Percentiles rank a stretch among this genome's conserved stretches.
These are phyloP conservation scores for Mycena rosella DNA, from an alignment of 768 basidiomycete genomes.

Conservation along the genomic window DNA sequence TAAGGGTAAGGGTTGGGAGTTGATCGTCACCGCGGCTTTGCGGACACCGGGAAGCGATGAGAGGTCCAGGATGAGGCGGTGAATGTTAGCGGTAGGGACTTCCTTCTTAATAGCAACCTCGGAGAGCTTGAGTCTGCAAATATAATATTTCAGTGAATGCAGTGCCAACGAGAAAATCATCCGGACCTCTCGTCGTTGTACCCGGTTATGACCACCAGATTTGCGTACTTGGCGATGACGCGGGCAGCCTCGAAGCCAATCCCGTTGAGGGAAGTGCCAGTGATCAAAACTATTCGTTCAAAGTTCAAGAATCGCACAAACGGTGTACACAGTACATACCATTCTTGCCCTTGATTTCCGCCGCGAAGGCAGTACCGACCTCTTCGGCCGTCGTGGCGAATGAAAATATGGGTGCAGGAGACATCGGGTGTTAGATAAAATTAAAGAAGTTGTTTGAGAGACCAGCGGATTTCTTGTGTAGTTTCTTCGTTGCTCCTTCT, in stretches of 20 bases:
- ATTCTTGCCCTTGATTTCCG: constrained; percentile 2
- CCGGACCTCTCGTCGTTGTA: not conserved
- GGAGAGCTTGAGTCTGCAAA: not conserved
- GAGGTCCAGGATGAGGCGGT: not conserved
- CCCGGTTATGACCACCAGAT: not conserved
- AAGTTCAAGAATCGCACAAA: not conserved
- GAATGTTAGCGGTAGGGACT: not conserved
- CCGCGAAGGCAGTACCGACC: not conserved
- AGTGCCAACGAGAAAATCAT: not conserved
- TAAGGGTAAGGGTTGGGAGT: not conserved
- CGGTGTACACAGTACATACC: not conserved
- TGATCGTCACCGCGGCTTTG: not conserved
- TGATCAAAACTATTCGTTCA: not conserved
- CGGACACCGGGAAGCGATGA: not conserved
- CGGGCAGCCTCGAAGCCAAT: constrained; percentile 5
- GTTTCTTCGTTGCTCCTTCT: too few species aligned
- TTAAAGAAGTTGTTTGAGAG: too few species aligned
- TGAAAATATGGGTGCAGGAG: not conserved
- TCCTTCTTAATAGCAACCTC: not conserved
- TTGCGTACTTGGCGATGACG: not conserved
- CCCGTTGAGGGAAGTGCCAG: constrained; percentile 2
- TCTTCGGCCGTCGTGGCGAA: constrained; percentile 7
- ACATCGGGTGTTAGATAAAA: not conserved
- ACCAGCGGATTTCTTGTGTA: too few species aligned
- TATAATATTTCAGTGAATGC: not conserved